Percentiles rank a stretch among this genome's conserved stretches.
Conservation (phyloP, 2,329 filamentous ascomycete genomes). For the Monosporascus sp. region DNA sequence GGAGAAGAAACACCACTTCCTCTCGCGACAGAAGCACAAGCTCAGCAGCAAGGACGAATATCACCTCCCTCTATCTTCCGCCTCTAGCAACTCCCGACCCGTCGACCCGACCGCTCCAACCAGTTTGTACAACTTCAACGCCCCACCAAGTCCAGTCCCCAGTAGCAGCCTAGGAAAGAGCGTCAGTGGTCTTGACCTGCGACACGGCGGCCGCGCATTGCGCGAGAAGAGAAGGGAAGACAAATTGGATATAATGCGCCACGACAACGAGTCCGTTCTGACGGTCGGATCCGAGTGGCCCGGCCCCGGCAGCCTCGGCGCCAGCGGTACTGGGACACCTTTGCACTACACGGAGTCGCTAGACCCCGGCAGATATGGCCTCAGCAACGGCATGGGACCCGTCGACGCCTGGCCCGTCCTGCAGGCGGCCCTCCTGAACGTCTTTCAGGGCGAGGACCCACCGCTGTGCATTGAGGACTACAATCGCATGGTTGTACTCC, state of each 20-base stretch:
- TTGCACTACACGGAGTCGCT: constrained; percentile 45
- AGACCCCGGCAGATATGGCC: constrained; percentile 54
- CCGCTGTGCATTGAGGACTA: constrained; percentile 78
- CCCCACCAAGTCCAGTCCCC: constrained; percentile 66
- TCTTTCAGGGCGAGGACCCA: constrained; percentile 78
- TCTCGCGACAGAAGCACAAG: constrained; percentile 75
- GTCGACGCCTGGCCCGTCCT: constrained; percentile 82
- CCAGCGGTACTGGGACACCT: constrained; percentile 38
- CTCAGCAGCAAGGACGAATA: constrained; percentile 67
- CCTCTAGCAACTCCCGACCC: constrained; percentile 69
- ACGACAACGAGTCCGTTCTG: constrained; percentile 47
- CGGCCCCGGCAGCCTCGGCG: constrained; percentile 46
- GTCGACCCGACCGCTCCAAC: constrained; percentile 70
- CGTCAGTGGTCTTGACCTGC: constrained; percentile 72
- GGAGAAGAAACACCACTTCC: constrained; percentile 69
- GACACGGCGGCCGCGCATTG: constrained; percentile 69
- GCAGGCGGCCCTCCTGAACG: constrained; percentile 67
- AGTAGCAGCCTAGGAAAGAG: constrained; percentile 70
- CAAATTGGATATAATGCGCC: constrained; percentile 39
- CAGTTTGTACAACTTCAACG: constrained; percentile 72
- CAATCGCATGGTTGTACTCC: constrained; percentile 72
- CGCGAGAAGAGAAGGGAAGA: constrained; percentile 79
- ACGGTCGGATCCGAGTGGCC: constrained; percentile 43
- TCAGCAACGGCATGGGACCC: constrained; percentile 59
- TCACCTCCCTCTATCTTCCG: constrained; percentile 67